Conservation (phyloP, 441 rosid genomes). For the Corymbia calophylla region DNA sequence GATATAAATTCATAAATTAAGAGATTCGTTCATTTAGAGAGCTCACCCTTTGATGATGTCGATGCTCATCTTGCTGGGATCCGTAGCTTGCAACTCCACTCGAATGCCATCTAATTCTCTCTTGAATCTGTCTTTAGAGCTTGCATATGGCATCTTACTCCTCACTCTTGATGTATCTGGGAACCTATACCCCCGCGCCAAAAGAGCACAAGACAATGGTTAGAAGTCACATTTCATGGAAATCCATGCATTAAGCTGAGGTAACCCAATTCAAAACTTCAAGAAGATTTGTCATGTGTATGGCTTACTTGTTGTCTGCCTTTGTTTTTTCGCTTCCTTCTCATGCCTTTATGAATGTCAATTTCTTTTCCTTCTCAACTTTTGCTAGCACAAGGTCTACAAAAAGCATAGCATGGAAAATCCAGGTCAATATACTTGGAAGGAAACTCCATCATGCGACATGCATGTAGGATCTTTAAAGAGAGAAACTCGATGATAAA, state of each 20-base stretch:
- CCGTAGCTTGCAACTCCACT: neutral
- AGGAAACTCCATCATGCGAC: neutral
- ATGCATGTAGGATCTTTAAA: neutral
- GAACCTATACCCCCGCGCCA: neutral
- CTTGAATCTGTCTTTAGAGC: conserved; percentile 6
- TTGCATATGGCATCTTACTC: conserved; percentile 6
- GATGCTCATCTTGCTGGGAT: conserved; percentile 8
- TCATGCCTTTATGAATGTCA: conserved; percentile 75
- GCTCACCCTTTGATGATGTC: neutral
- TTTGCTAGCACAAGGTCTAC: conserved; percentile 77
- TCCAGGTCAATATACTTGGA: neutral
- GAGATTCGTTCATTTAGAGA: neutral
- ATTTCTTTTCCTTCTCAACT: conserved; percentile 55
- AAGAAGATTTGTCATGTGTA: neutral
- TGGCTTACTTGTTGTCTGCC: conserved; percentile 69
- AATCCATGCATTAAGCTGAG: neutral
- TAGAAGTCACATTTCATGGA: neutral
- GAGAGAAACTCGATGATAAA: neutral
- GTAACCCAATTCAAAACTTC: neutral
- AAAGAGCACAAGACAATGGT: neutral
- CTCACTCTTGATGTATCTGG: conserved; percentile 2
- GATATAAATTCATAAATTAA: neutral
- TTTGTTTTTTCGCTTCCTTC: conserved; percentile 78
- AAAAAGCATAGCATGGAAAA: neutral
- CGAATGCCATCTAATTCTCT: conserved; percentile 4